phyloP scores from a whole-genome alignment of 495 filamentous ascomycete species.

The Penicillium ochrochloron region DNA sequence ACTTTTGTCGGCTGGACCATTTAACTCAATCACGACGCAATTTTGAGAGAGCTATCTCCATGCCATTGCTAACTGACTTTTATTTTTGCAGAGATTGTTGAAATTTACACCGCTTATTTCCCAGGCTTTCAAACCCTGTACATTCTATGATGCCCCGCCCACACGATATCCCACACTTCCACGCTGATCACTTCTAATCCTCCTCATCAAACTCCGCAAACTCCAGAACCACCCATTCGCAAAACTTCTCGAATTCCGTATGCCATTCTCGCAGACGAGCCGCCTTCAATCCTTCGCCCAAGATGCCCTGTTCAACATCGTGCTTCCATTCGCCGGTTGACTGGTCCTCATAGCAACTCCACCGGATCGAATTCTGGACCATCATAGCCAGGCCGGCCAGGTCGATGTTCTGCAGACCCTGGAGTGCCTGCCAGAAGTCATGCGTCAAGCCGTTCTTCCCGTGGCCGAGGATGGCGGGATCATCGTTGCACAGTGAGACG shows the following conservation, averaged over 20 bases:
- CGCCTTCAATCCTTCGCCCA: constrained; percentile 75
- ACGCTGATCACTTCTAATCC: constrained; percentile 12
- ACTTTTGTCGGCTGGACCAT: background rate
- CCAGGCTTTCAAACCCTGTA: background rate
- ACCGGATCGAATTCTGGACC: constrained; percentile 89
- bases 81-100: constrained; percentile 1
- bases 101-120: constrained; percentile 1
- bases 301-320: constrained; percentile 71
- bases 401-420: constrained; percentile 84
- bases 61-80: background rate
- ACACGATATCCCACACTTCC: background rate
- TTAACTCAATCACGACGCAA: constrained; percentile 1
- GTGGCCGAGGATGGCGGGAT: constrained; percentile 81
- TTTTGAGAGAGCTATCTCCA: background rate
- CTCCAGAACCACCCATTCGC: constrained; percentile 84
- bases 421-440: constrained; percentile 91
- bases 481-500: constrained; percentile 78
- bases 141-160: background rate
- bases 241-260: constrained; percentile 85
- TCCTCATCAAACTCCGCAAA: constrained; percentile 66
- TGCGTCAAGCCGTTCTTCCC: constrained; percentile 77
- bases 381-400: constrained; percentile 71
- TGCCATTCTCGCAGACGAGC: constrained; percentile 76
- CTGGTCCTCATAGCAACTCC: constrained; percentile 87
- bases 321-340: constrained; percentile 66